These are phyloP conservation scores for Phaffia tasmanica DNA, from an alignment of 768 basidiomycete species.

Conservation along the genomic window DNA sequence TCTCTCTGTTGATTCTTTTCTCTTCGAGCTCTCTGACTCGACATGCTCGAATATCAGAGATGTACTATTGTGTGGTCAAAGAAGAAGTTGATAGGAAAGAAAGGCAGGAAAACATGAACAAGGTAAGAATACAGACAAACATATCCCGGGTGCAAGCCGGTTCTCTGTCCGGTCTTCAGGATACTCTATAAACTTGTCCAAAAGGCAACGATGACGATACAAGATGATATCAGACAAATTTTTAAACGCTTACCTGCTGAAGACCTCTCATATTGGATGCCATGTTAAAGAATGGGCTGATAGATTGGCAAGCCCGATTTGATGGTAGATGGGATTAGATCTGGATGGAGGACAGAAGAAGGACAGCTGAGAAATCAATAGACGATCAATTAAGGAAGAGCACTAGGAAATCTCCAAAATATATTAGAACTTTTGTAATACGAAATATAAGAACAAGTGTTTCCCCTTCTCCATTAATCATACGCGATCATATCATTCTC, in stretches of 20 bases:
- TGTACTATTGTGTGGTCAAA: constrained; percentile 54
- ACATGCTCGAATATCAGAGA: constrained; percentile 95
- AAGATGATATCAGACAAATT: neutral
- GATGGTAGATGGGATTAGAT: too few relatives aligned
- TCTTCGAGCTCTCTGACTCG: constrained; percentile 91
- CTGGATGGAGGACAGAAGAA: too few relatives aligned
- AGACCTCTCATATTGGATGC: constrained; percentile 83
- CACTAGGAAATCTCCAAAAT: too few relatives aligned
- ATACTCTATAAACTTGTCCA: neutral
- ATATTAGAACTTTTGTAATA: too few relatives aligned
- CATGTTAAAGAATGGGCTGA: constrained; percentile 44
- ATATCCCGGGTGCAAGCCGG: neutral
- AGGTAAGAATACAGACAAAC: neutral
- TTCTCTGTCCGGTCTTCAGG: neutral
- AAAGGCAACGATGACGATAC: neutral
- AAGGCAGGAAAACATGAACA: neutral
- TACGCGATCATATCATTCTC: too few relatives aligned
- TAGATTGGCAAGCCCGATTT: too few relatives aligned
- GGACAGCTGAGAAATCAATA: too few relatives aligned
- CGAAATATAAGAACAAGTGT: too few relatives aligned
- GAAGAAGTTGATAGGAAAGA: neutral
- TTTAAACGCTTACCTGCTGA: constrained; percentile 56
- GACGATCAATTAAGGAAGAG: too few relatives aligned
- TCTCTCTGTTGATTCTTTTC: constrained; percentile 98
- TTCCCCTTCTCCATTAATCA: too few relatives aligned